These are phyloP conservation scores for Solanum microdontum DNA, from an alignment of 257 asterid genomes.

Conservation along the genomic window DNA sequence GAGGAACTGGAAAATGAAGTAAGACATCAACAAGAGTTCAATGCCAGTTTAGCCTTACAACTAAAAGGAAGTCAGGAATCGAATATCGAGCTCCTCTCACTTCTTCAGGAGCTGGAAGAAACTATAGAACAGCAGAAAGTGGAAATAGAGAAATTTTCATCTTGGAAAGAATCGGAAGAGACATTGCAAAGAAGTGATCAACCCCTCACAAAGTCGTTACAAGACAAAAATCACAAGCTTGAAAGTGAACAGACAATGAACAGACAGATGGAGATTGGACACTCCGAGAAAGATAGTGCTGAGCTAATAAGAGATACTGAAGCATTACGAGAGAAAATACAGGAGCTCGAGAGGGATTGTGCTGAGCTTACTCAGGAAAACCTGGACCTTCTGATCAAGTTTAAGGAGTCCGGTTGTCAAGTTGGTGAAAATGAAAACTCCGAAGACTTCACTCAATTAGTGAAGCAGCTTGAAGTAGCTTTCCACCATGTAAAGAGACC, in stretches of 20 bases:
- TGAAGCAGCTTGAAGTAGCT: constrained; percentile 31
- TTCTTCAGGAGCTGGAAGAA: constrained; percentile 84
- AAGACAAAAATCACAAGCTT: constrained; percentile 31
- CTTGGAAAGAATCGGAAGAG: constrained; percentile 43
- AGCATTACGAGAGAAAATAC: constrained; percentile 43
- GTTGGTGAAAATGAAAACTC: constrained; percentile 11
- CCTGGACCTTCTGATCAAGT: constrained; percentile 64
- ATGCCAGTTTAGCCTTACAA: constrained; percentile 50
- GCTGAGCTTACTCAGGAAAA: constrained; percentile 82
- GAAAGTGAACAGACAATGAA: constrained; percentile 30
- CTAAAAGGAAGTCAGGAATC: constrained; percentile 76
- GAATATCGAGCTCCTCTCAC: constrained; percentile 62
- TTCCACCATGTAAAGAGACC: constrained; percentile 43
- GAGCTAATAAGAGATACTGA: constrained; percentile 35
- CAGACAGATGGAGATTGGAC: constrained; percentile 11
- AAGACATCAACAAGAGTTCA: constrained; percentile 51
- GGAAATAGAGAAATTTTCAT: constrained; percentile 60
- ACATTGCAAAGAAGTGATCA: constrained; percentile 23
- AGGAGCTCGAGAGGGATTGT: constrained; percentile 74
- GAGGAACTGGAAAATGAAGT: constrained; percentile 57
- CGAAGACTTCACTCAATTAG: constrained; percentile 16
- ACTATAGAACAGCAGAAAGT: constrained; percentile 58
- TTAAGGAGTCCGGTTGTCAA: constrained; percentile 40
- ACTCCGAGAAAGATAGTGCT: constrained; percentile 6
- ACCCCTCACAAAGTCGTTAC: constrained; percentile 27